Evolutionary conservation across 2,329 filamentous ascomycete genomes (phyloP), one percentile per base, ranked within the genome.

Genomic region (Talaromyces atroroseus): DNA sequence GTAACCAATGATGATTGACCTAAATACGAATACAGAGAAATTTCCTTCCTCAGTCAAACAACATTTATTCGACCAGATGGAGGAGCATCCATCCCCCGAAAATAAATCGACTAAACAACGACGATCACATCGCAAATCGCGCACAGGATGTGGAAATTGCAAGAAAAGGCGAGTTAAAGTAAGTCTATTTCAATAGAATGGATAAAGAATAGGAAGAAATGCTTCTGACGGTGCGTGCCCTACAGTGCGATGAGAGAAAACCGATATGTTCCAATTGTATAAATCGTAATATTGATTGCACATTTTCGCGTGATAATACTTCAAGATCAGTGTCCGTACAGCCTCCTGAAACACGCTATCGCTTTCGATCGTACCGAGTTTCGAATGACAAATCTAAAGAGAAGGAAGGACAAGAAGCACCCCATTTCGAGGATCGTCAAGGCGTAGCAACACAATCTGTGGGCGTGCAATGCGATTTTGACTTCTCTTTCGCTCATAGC

Each of bases 151-250:
- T 55, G 54, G 50, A 11, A 68, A 66, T 49, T 73, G 70, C 49
- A 71, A 72, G 57, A 63, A 59, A 52, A 59, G 69, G 6, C 67
- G 69, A 14, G 64, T 72, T 8, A 73, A 72, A 61, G 70, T 71
- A 48, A 62, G 66, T 60, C 10, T 16, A 16, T 5, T 3, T 38
- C 34, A 38, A 34, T 10, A 12, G 16, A 7, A 38, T n/a, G n/a
- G 12, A 38, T n/a, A 26, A 4, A 7, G 7, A 4, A 26, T 26
- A 4, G 7, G 3, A 7, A 26, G 7, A 26, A 7, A 26, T 7
- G 24, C 34, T 16, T n/a, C 34, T 38, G 24, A 42, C 38, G 6
- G 7, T 5, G 14, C 6, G 8, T 21, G 21, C 18, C 8, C 38
- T 2, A 29, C 48, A 57, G 54, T 52, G 54, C 34, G 54, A 57